Evolutionary conservation across 306 rosid genomes (phyloP), one percentile per base, ranked within the genome.

Genomic region (Pachyrhizus erosus): DNA sequence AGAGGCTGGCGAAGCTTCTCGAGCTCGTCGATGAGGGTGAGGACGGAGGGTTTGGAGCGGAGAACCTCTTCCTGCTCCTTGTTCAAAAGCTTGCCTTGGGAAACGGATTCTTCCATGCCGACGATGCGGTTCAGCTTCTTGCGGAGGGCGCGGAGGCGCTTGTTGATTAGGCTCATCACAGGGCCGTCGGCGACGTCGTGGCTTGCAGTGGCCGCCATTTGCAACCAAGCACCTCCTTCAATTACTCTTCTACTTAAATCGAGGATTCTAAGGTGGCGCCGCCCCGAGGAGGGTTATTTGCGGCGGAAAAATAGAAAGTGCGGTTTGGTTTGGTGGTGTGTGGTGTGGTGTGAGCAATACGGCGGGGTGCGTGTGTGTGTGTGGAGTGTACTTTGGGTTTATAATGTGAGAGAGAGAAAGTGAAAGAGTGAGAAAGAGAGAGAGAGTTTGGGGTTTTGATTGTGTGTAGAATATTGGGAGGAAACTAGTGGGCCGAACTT

Each of bases 1-100:
- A 96, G 91, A 12, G 99, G 99, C 33, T 88, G 94, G 1, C 97
- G 97, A 18, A 96, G 94, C 90, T 96, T 96, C 84, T 96, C 99
- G 58, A 96, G 87, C 79, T 96, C 99, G 31, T 96, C 99, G 84
- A 96, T 91, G 39, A 78, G 89, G 0, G 78, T 88, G 11, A 57
- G 0, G 39, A 93, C 87, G 15, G 85, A 73, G 70, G 99, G 85
- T 55, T 96, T 96, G 10, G 99, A 90, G 69, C 97, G 94, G 31
- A 96, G 97, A 52, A 91, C 89, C 6, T 92, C 97, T 40, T 92
- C 91, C 62, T 96, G 99, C 31, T 96, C 99, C 58, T 89, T 92
- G 89, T 92, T 93, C 70, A 96, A 85, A 1, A 55, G 69, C 37
- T 92, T 96, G 1, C 99, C 99, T 20, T 91, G 96, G 11, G 97